These are phyloP conservation scores for Hypoxylon sp. DNA, from an alignment of 2,329 filamentous ascomycete species.

Conservation along the genomic window DNA sequence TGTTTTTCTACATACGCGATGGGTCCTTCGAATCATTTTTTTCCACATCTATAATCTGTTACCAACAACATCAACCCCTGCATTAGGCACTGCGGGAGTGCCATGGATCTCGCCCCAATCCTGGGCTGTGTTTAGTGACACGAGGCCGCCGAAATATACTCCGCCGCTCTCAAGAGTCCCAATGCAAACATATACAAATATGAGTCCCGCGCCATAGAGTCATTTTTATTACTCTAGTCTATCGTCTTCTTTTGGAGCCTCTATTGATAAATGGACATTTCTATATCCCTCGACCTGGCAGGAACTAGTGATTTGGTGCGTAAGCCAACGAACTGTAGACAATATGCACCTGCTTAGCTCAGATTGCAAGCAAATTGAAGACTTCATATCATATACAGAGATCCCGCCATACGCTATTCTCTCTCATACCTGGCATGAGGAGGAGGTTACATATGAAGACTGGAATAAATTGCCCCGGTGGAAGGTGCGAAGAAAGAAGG, in stretches of 20 bases:
- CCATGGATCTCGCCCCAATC: not conserved
- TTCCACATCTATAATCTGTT: not conserved
- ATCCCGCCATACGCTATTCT: constrained; percentile 45
- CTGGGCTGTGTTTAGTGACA: not conserved
- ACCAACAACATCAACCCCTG: constrained; percentile 4
- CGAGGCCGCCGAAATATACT: not conserved
- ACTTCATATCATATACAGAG: not conserved
- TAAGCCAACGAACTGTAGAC: not conserved
- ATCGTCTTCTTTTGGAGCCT: not conserved
- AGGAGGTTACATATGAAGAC: constrained; percentile 39
- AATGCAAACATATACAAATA: not conserved
- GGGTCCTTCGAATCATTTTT: not conserved
- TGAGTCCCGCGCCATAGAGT: not conserved
- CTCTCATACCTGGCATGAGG: constrained; percentile 48
- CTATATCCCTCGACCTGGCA: not conserved
- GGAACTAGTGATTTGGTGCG: not conserved
- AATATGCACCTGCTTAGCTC: not conserved
- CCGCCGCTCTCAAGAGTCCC: not conserved
- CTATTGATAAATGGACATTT: not conserved
- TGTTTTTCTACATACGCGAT: not conserved
- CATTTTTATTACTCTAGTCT: not conserved
- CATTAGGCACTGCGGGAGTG: not conserved
- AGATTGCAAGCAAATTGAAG: not conserved
- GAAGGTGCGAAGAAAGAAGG: constrained; percentile 31
- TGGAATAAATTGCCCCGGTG: constrained; percentile 4